Base-by-base conservation (phyloP, 2,329 filamentous ascomycete species). In the Fusarium devonianum region DNA sequence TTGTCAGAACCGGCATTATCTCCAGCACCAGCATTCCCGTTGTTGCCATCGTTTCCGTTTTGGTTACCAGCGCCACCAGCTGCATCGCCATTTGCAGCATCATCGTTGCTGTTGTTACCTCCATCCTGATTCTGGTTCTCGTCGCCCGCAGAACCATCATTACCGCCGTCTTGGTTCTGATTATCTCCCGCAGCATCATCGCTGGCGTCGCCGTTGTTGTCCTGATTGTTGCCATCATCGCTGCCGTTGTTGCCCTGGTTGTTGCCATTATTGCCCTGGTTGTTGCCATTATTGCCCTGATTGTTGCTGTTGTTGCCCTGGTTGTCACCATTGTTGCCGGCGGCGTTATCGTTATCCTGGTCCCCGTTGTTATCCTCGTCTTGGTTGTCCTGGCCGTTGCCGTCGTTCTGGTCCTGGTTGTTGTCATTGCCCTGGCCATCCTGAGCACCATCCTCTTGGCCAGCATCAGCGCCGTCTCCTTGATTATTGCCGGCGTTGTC, bases 191-290 rank as follows among this genome's bases (percentile, higher is more conserved):
- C 21, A 16, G 11, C 33, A 22, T 13, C 26, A 18, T 38, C 33
- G 8, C 17, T 33, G 4, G 22, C 37, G 16, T n/a, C 22, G 35
- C 23, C 38, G 17, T 9, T n/a, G n/a, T n/a, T n/a, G n/a, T n/a
- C n/a, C n/a, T 62, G 56, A 12, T 66, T 22, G 21, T 22, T 22
- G 21, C 9, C 60, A 13, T 80, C 81, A 58, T 88, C 85, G 69
- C 84, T 83, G 55, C 75, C 75, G 65, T 19, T 17, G n/a, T 37
- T 26, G 17, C 16, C 16, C 16, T 32, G n/a, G n/a, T n/a, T 4
- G 5, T 32, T 32, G 29, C 7, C 29, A 13, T 32, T 32, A 7
- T 18, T 12, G 7, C 12, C 14, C 29, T 18, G 29, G 16, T 32
- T 18, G 8, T 32, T n/a, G 13, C n/a, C 25, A 19, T 40, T 22